These are phyloP conservation scores for Metschnikowia noctiluminum DNA, from an alignment of 805 yeast species.

Conservation along the genomic window DNA sequence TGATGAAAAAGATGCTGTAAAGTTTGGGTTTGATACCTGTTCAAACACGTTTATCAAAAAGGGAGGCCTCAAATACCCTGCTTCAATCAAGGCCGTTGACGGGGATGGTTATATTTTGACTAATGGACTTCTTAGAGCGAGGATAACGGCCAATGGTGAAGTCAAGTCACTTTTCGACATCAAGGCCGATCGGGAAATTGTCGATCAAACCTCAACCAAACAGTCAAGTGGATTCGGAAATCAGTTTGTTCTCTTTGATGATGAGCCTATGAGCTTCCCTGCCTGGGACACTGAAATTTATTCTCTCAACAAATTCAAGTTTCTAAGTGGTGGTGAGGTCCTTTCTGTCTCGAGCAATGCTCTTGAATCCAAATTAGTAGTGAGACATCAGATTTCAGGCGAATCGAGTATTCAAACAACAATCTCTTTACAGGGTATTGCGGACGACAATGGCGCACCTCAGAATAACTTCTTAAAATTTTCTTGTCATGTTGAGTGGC, in stretches of 20 bases:
- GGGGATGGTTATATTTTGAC: constrained; percentile 47
- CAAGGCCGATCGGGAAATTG: constrained; percentile 54
- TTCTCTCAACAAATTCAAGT: constrained; percentile 68
- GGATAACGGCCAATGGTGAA: constrained; percentile 49
- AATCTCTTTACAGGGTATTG: constrained; percentile 63
- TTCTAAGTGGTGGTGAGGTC: constrained; percentile 39
- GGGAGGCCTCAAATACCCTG: constrained; percentile 38
- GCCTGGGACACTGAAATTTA: constrained; percentile 98
- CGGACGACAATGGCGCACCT: constrained; percentile 43
- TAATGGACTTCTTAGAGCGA: constrained; percentile 60
- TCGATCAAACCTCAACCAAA: constrained; percentile 54
- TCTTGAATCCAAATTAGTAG: constrained; percentile 58
- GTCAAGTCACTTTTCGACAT: constrained; percentile 64
- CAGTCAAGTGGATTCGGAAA: constrained; percentile 64
- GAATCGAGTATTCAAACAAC: constrained; percentile 59
- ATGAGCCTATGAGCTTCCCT: constrained; percentile 85
- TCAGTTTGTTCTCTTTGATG: constrained; percentile 79
- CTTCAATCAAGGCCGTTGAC: constrained; percentile 41
- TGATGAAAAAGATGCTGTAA: constrained; percentile 5
- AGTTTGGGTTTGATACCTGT: constrained; percentile 14
- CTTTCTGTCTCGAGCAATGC: constrained; percentile 49
- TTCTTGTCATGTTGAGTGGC: constrained; percentile 67
- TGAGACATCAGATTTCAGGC: constrained; percentile 56
- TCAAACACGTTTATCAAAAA: constrained; percentile 14
- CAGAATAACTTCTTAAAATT: constrained; percentile 37